phyloP scores from a whole-genome alignment of 805 yeast species.

The Yamadazyma paraphyllophila region DNA sequence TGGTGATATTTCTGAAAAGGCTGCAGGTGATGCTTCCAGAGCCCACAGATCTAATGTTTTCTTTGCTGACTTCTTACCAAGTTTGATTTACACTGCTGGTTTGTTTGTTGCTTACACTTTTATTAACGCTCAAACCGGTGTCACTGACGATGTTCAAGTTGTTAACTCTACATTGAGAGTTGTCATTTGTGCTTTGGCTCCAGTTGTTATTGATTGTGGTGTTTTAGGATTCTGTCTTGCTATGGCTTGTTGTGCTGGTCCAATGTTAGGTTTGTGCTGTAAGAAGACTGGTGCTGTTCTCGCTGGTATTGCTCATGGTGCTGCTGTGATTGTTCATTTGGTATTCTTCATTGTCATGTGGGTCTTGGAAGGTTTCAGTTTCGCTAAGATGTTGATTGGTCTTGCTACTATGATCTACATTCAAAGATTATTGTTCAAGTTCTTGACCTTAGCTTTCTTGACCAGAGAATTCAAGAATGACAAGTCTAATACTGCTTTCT shows the following conservation, averaged over 20 bases:
- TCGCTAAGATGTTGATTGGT: slow-evolving; percentile 85
- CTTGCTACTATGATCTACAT: slow-evolving; percentile 77
- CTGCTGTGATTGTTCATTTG: slow-evolving; percentile 85
- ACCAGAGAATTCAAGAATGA: slow-evolving; percentile 97
- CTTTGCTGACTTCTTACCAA: slow-evolving; percentile 77
- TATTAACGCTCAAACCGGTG: slow-evolving; percentile 87
- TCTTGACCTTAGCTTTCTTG: slow-evolving; percentile 71
- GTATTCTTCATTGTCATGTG: slow-evolving; percentile 92
- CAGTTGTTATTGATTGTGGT: slow-evolving; percentile 89
- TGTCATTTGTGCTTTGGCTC: slow-evolving; percentile 81
- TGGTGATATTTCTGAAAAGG: slow-evolving; percentile 65
- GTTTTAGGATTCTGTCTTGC: slow-evolving; percentile 71
- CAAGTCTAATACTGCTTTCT: slow-evolving; percentile 95
- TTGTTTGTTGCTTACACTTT: slow-evolving; percentile 77
- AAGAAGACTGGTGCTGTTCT: slow-evolving; percentile 93
- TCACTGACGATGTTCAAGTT: slow-evolving; percentile 39
- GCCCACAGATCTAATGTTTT: slow-evolving; percentile 77
- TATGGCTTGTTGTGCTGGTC: slow-evolving; percentile 96
- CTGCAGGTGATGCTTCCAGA: slow-evolving; percentile 67
- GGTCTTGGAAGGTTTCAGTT: slow-evolving; percentile 92
- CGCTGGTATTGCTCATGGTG: slow-evolving; percentile 95
- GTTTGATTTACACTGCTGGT: slow-evolving; percentile 65
- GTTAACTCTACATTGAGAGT: slow-evolving; percentile 75
- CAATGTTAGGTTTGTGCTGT: slow-evolving; percentile 90
- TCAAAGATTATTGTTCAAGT: slow-evolving; percentile 84